These are phyloP conservation scores for Gymnopilus junonius DNA, from an alignment of 768 basidiomycete species.

Conservation along the genomic window DNA sequence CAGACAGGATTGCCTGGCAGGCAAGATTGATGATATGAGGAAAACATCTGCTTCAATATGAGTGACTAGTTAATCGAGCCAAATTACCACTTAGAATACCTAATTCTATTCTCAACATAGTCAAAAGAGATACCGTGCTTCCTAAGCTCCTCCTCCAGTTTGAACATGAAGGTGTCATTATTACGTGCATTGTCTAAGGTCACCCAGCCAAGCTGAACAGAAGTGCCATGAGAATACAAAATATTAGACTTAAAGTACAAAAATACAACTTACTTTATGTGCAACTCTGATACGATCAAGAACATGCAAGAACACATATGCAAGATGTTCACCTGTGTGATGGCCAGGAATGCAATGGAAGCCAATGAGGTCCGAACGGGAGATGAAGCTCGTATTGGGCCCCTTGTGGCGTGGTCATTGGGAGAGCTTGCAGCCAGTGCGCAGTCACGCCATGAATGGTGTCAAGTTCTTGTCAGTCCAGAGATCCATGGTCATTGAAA, in stretches of 20 bases:
- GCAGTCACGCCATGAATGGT: constrained; percentile 45
- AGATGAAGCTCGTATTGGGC: constrained; percentile 21
- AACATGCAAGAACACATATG: constrained; percentile 32
- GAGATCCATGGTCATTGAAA: neutral
- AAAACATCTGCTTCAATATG: constrained; percentile 20
- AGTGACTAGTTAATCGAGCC: neutral
- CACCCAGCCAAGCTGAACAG: constrained; percentile 23
- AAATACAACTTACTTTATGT: constrained; percentile 21
- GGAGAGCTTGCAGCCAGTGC: constrained; percentile 37
- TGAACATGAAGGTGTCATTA: constrained; percentile 18
- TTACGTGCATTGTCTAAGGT: constrained; percentile 26
- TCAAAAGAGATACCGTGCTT: constrained; percentile 11
- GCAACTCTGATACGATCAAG: constrained; percentile 28
- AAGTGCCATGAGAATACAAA: neutral
- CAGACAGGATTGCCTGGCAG: constrained; percentile 18
- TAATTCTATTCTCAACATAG: constrained; percentile 7
- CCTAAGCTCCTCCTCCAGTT: constrained; percentile 8
- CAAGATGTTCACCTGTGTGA: constrained; percentile 41
- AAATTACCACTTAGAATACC: constrained; percentile 13
- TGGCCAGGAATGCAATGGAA: constrained; percentile 36
- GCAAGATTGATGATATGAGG: constrained; percentile 31
- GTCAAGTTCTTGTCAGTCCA: constrained; percentile 37
- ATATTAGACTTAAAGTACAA: too few relatives aligned
- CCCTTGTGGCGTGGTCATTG: constrained; percentile 20
- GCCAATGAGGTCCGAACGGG: constrained; percentile 35